Conservation (phyloP, 129 eudicot genomes). For the Arctium lappa region DNA sequence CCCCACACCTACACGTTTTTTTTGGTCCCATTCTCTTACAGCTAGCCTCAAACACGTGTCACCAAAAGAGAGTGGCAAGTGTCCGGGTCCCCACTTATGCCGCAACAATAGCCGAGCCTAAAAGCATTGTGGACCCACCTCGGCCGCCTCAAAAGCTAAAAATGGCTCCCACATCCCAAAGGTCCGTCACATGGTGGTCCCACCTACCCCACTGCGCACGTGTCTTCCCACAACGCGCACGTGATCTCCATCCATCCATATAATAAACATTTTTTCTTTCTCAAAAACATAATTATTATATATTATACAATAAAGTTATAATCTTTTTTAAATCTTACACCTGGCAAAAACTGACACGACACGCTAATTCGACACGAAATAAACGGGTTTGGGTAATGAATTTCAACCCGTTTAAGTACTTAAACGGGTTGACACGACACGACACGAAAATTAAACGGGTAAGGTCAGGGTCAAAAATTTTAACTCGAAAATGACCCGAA, state of each 20-base stretch:
- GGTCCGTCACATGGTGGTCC: slow-evolving; percentile 1
- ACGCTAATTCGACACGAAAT: too few species aligned
- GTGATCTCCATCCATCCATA: neutral
- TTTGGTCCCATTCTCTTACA: neutral
- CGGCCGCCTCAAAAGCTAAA: neutral
- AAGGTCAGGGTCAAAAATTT: too few species aligned
- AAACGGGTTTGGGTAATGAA: too few species aligned
- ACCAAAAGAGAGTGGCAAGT: neutral
- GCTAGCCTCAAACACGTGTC: slow-evolving; percentile 11
- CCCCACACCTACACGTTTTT: too few species aligned
- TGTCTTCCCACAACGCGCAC: neutral
- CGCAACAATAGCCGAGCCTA: neutral
- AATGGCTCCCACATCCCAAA: slow-evolving; percentile 4
- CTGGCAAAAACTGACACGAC: too few species aligned
- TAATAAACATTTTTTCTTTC: neutral
- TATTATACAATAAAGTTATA: too few species aligned
- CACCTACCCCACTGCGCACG: neutral
- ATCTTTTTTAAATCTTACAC: too few species aligned
- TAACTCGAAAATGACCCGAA: too few species aligned
- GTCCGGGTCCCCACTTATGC: neutral
- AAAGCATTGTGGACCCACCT: neutral
- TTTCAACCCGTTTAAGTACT: too few species aligned
- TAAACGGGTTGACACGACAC: too few species aligned
- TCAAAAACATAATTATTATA: too few species aligned
- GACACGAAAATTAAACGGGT: too few species aligned